Evolutionary conservation across 2,329 filamentous ascomycete genomes (phyloP).

Genomic region (Aspergillus cejpii): DNA sequence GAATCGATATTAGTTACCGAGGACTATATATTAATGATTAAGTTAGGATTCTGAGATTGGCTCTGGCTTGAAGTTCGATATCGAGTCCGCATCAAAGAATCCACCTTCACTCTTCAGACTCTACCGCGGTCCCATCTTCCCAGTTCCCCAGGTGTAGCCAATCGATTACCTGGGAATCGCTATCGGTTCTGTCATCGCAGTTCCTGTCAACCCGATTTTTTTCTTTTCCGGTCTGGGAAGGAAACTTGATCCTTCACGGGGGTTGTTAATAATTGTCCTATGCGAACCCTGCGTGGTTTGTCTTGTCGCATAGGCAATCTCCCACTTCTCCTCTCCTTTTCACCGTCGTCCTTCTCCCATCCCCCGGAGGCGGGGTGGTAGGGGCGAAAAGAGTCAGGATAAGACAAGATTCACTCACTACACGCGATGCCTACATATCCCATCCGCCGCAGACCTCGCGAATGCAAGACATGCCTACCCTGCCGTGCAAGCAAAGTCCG

Average conservation of each 20-base stretch:
- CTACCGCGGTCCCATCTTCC: background rate
- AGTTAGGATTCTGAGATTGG: background rate
- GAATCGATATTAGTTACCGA: background rate
- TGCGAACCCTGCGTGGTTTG: background rate
- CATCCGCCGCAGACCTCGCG: conserved; percentile 32
- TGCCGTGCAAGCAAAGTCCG: conserved; percentile 49
- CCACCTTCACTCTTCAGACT: too few species aligned
- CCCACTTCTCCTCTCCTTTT: background rate
- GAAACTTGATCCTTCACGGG: background rate
- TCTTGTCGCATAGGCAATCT: background rate
- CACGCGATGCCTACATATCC: conserved; percentile 29
- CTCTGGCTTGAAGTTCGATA: too few species aligned
- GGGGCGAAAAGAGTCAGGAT: conserved; percentile 7
- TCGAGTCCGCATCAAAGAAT: too few species aligned
- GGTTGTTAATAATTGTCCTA: background rate
- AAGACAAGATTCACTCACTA: background rate
- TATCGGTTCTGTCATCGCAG: background rate
- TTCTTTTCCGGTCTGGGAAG: background rate
- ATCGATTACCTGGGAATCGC: background rate
- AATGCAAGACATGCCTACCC: conserved; percentile 44
- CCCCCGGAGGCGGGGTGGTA: conserved; percentile 13
- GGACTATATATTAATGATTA: too few species aligned
- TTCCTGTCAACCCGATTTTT: background rate
- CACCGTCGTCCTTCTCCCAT: conserved; percentile 3
- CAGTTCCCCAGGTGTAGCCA: background rate